Percentiles rank a stretch among this genome's conserved stretches.
These are phyloP conservation scores for Paecilomyces sp. DNA, from an alignment of 2,329 filamentous ascomycete species.

Conservation along the genomic window DNA sequence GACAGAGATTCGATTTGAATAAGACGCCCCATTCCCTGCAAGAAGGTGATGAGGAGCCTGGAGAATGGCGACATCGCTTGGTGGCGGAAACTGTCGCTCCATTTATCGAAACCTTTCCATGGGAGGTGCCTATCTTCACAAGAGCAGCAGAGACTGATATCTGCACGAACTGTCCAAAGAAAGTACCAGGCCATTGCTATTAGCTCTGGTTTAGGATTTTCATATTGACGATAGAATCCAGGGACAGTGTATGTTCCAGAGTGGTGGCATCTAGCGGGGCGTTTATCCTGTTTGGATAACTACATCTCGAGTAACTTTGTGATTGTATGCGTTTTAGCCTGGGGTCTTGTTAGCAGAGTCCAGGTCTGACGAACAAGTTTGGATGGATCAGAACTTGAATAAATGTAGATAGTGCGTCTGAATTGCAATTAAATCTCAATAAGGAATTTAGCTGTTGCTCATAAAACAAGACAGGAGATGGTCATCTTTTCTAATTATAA, in stretches of 20 bases:
- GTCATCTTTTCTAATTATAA: too few species aligned
- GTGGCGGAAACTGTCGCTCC: not conserved
- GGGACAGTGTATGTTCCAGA: not conserved
- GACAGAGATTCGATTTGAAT: not conserved
- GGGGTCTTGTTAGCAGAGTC: too few species aligned
- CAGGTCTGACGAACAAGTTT: too few species aligned
- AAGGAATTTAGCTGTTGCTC: too few species aligned
- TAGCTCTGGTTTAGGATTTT: not conserved
- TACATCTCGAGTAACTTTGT: too few species aligned
- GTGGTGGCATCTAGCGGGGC: too few species aligned
- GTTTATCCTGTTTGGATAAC: too few species aligned
- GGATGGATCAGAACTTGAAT: too few species aligned
- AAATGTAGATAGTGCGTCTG: too few species aligned
- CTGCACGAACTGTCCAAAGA: not conserved
- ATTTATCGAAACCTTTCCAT: not conserved
- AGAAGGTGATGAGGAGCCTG: not conserved
- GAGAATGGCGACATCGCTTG: not conserved
- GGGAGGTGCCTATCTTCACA: not conserved
- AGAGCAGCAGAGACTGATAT: not conserved
- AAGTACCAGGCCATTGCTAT: not conserved
- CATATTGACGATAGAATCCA: not conserved
- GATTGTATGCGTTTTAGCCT: too few species aligned
- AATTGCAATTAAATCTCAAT: too few species aligned
- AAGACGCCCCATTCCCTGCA: not conserved
- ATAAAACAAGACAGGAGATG: too few species aligned